Conservation (phyloP, 108 stramenopile species). For the Hondaea fermentalgiana region DNA sequence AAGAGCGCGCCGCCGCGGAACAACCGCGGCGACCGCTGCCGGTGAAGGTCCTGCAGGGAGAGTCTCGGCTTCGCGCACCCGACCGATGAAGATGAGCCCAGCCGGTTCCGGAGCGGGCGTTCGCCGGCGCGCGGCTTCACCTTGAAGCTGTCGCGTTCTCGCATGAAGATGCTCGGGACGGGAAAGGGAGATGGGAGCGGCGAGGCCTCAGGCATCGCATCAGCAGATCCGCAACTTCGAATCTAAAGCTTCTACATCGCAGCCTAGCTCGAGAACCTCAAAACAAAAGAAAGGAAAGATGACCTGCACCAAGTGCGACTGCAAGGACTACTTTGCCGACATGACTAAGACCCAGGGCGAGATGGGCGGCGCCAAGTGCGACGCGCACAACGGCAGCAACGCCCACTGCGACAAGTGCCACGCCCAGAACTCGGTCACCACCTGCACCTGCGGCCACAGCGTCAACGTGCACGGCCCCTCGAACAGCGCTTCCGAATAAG, state of each 20-base stretch:
- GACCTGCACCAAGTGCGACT: not conserved
- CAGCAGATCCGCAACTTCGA: not conserved
- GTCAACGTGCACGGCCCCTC: not conserved
- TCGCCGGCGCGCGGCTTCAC: no score
- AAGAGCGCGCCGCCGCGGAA: no score
- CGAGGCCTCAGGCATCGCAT: no score
- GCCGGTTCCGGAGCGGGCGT: no score
- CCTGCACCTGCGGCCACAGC: not conserved
- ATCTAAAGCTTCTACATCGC: no score
- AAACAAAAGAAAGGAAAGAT: not conserved
- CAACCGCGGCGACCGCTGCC: no score
- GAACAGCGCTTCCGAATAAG: not conserved
- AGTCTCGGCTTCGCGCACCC: no score
- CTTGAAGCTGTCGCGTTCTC: no score
- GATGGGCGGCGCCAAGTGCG: not conserved
- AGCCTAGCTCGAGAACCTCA: not conserved
- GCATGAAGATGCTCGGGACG: no score
- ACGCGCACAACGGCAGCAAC: not conserved
- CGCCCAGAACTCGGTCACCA: not conserved
- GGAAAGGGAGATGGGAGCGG: no score
- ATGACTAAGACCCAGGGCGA: not conserved
- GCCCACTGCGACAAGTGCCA: not conserved
- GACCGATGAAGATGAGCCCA: no score
- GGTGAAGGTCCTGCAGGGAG: no score
- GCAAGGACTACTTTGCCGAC: not conserved